Base-by-base conservation (phyloP, 805 yeast genomes). In the Candida bentonensis region DNA sequence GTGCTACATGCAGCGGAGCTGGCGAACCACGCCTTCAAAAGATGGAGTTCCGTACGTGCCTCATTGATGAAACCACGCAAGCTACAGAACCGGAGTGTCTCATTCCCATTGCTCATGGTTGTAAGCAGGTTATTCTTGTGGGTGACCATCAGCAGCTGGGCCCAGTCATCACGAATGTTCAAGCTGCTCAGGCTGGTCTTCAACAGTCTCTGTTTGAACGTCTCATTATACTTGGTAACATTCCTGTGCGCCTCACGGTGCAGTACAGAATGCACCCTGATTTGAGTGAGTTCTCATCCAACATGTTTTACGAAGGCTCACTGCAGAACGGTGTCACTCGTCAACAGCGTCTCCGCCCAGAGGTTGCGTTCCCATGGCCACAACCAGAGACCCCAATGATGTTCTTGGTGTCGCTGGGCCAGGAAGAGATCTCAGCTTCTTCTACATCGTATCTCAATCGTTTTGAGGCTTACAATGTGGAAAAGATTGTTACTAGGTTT, bases 101-200 rank as follows among this genome's bases (percentile, higher is more conserved):
- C 54, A 85, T 88, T 51, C 96, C 97, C 11, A 74, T 88, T 30
- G 86, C 82, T 2, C 82, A 79, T 52, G 95, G 96, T 22, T 87
- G 94, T 40, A 82, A 81, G 57, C 96, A 88, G 58, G 85, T 87
- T 4, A 75, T 88, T 40, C 65, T 88, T 26, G 96, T 87, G 30
- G 97, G 97, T 56, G 97, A 88, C 61, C 96, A 89, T 63, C 89
- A 86, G 64, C 97, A 88, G 66, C 68, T 88, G 51, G 96, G 96
- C 1, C 96, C 97, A 0, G 94, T 87, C 21, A 81, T 89, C 42
- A 62, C 84, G 45, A 86, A 84, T 52, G 74, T 76, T 53, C 72
- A 73, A 52, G 95, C 95, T 2, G 86, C 81, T 15, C 79, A 79
- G 49, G 95, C 95, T 0, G 96, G 96, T 21, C 70, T 89, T 45